phyloP scores from a whole-genome alignment of 2,329 filamentous ascomycete species.

The Pyricularia pennisetigena region DNA sequence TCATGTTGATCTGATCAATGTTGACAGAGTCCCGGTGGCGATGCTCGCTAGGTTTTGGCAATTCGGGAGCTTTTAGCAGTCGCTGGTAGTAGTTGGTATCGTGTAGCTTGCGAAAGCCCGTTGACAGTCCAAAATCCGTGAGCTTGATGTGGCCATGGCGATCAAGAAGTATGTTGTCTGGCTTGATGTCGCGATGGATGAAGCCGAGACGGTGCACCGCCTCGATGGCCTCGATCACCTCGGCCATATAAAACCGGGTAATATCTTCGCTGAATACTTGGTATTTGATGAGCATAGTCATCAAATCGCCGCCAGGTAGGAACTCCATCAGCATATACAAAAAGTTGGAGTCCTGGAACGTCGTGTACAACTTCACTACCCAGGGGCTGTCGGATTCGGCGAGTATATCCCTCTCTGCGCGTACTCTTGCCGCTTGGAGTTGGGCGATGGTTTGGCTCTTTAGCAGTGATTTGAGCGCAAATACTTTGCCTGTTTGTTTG shows the following conservation, averaged over 20 bases:
- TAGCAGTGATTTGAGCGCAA: constrained; percentile 68
- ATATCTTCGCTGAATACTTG: constrained; percentile 77
- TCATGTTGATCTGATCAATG: constrained; percentile 69
- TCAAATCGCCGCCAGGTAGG: constrained; percentile 68
- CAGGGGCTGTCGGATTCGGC: constrained; percentile 73
- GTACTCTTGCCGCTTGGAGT: constrained; percentile 69
- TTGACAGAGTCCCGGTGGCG: constrained; percentile 64
- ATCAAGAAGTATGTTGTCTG: constrained; percentile 71
- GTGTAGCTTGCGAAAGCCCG: constrained; percentile 83
- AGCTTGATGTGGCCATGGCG: constrained; percentile 71
- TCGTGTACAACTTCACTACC: constrained; percentile 72
- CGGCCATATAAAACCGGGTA: constrained; percentile 76
- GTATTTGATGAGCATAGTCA: constrained; percentile 81
- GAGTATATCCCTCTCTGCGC: constrained; percentile 69
- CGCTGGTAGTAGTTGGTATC: constrained; percentile 98
- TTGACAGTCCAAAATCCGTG: constrained; percentile 73
- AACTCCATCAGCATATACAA: constrained; percentile 79
- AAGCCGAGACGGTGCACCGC: constrained; percentile 73
- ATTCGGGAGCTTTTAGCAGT: constrained; percentile 49
- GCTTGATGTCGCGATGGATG: constrained; percentile 76
- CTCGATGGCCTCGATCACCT: constrained; percentile 71
- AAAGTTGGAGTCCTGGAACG: constrained; percentile 68
- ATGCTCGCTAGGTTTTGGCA: constrained; percentile 22
- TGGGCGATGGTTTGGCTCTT: constrained; percentile 80
- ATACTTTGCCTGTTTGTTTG: constrained; percentile 67